phyloP scores from a whole-genome alignment of 345 rosid genomes.

The Gossypioides kirkii region DNA sequence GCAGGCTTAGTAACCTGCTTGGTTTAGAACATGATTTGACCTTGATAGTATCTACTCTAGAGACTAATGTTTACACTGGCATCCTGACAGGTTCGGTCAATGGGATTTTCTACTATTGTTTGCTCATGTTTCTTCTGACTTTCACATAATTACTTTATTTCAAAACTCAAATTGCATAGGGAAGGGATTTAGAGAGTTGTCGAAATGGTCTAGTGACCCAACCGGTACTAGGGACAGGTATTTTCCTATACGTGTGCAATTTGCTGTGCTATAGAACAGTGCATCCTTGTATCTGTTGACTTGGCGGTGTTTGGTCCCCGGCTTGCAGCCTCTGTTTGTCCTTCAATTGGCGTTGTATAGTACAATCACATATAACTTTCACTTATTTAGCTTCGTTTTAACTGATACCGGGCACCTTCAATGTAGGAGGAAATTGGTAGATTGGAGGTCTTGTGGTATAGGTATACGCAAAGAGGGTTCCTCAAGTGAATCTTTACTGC shows the following conservation, averaged over 20 bases:
- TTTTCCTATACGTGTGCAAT: background rate
- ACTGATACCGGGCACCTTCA: background rate
- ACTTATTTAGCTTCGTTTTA: background rate
- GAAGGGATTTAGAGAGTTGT: background rate
- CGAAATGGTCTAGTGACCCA: background rate
- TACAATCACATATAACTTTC: background rate
- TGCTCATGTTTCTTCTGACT: background rate
- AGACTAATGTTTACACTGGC: background rate
- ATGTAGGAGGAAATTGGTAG: conserved; percentile 6
- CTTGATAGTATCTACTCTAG: background rate
- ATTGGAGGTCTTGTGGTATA: background rate
- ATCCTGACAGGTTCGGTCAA: background rate
- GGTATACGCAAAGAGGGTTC: background rate
- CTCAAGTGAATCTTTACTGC: background rate
- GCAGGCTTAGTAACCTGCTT: background rate
- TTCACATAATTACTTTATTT: background rate
- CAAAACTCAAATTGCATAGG: background rate
- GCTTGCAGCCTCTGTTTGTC: background rate
- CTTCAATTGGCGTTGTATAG: background rate
- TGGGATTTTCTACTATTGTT: background rate
- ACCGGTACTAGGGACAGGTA: background rate
- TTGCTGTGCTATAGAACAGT: background rate
- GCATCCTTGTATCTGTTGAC: background rate
- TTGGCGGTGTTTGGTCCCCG: background rate
- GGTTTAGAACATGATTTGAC: background rate